Percentiles rank a stretch among this genome's conserved stretches.
Conservation (phyloP, 805 yeast genomes). For the Teunomyces barrocoloradensis region DNA sequence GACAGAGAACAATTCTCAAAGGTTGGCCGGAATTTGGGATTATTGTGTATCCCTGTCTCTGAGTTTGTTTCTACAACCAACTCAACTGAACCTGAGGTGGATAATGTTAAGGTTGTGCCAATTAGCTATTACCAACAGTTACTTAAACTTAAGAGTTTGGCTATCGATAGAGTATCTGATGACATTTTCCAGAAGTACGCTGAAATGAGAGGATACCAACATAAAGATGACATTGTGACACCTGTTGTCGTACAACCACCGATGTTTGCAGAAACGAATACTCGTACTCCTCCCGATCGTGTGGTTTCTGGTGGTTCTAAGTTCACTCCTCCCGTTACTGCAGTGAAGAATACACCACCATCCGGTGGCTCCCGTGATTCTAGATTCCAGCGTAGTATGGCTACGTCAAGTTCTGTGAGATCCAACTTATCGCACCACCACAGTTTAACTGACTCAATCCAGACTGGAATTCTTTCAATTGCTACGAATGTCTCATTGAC, state of each 20-base stretch:
- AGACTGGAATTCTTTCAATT: slow-evolving; percentile 39
- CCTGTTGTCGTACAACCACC: slow-evolving; percentile 20
- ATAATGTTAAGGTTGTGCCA: slow-evolving; percentile 63
- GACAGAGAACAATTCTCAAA: slow-evolving; percentile 12
- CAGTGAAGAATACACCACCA: slow-evolving; percentile 10
- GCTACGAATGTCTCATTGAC: slow-evolving; percentile 65
- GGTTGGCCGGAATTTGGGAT: slow-evolving; percentile 29
- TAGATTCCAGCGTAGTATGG: slow-evolving; percentile 5
- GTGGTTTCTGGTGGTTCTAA: slow-evolving; percentile 12
- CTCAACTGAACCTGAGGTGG: slow-evolving; percentile 51
- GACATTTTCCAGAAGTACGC: slow-evolving; percentile 47
- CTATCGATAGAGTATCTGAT: slow-evolving; percentile 44
- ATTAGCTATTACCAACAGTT: slow-evolving; percentile 60
- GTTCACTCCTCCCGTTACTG: slow-evolving; percentile 20
- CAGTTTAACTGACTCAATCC: slow-evolving; percentile 33
- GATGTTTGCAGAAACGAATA: slow-evolving; percentile 10
- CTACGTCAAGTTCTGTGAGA: slow-evolving; percentile 17
- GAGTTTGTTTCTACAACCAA: slow-evolving; percentile 63
- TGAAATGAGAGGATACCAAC: slow-evolving; percentile 46
- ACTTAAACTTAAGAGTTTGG: slow-evolving; percentile 34
- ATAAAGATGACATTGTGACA: slow-evolving; percentile 20
- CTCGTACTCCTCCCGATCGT: slow-evolving; percentile 15
- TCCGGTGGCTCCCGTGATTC: slow-evolving; percentile 5
- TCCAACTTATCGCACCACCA: slow-evolving; percentile 32
- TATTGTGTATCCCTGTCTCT: slow-evolving; percentile 56